Percentiles rank a stretch among this genome's conserved stretches.
Conservation (phyloP, 805 yeast species). For the Starmerella davenportii region DNA sequence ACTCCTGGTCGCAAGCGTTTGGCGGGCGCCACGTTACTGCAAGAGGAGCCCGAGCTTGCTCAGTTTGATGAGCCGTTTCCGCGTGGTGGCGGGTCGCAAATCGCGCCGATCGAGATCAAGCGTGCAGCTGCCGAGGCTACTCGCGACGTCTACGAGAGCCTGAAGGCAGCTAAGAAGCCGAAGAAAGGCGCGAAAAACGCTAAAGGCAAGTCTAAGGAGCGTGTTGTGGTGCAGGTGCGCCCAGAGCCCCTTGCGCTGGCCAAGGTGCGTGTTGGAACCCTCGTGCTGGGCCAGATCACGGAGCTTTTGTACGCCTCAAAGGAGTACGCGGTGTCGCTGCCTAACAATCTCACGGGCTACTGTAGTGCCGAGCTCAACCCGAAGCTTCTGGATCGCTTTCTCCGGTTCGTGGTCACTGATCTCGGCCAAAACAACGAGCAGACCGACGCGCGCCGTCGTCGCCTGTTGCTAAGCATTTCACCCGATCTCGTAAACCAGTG, state of each 20-base stretch:
- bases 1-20: not conserved
- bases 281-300: conserved; percentile 59
- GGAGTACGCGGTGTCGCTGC: conserved; percentile 53
- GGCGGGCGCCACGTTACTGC: not conserved
- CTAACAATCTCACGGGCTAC: conserved; percentile 66
- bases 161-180: conserved; percentile 18
- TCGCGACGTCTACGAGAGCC: conserved; percentile 39
- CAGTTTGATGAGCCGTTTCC: conserved; percentile 36
- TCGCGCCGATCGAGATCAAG: conserved; percentile 78
- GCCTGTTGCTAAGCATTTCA: conserved; percentile 35
- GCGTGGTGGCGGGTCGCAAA: conserved; percentile 69
- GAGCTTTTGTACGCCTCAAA: conserved; percentile 31
- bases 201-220: conserved; percentile 15
- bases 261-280: conserved; percentile 49
- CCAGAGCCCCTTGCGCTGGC: conserved; percentile 48
- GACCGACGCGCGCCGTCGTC: conserved; percentile 20
- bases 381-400: conserved; percentile 62
- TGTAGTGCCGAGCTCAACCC: conserved; percentile 47
- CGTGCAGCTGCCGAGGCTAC: conserved; percentile 87
- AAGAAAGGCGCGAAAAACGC: conserved; percentile 28
- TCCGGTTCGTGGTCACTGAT: conserved; percentile 59
- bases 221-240: conserved; percentile 19
- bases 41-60: not conserved
- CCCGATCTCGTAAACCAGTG: conserved; percentile 51
- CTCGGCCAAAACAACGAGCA: conserved; percentile 21